Evolutionary conservation across 257 asterid genomes (phyloP).

Genomic region (Ligustrum vulgare): DNA sequence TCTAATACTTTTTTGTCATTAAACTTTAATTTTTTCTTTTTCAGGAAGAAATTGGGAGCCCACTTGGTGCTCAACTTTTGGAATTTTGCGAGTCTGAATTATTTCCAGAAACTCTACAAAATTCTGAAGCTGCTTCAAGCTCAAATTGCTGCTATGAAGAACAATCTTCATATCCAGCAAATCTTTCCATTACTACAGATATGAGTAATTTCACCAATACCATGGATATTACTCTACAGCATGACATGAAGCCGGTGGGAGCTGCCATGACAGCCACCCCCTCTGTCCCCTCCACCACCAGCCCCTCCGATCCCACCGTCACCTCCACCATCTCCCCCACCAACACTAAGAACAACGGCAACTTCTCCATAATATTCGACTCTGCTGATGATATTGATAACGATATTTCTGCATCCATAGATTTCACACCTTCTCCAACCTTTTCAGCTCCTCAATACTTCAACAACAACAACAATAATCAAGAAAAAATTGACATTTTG

Average conservation of each 20-base stretch:
- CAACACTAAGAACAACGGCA: constrained; percentile 20
- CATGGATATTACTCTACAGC: neutral
- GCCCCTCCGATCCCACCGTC: constrained; percentile 9
- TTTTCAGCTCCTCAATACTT: constrained; percentile 41
- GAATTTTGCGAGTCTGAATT: constrained; percentile 73
- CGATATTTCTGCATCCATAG: constrained; percentile 81
- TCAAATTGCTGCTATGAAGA: constrained; percentile 76
- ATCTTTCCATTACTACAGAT: constrained; percentile 39
- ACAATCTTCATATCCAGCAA: constrained; percentile 52
- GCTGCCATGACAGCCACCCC: constrained; percentile 20
- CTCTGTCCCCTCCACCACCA: constrained; percentile 22
- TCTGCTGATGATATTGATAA: constrained; percentile 49
- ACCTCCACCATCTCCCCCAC: constrained; percentile 13
- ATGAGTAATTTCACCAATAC: constrained; percentile 33
- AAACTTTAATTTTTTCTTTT: neutral
- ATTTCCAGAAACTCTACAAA: constrained; percentile 60
- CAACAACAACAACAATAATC: constrained; percentile 34
- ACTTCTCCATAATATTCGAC: constrained; percentile 44
- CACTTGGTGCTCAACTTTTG: constrained; percentile 62
- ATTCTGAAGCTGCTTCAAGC: constrained; percentile 71
- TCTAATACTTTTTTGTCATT: constrained; percentile 1
- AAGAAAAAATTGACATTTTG: constrained; percentile 40
- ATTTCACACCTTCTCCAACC: constrained; percentile 52
- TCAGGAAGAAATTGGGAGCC: constrained; percentile 81
- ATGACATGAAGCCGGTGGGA: neutral